phyloP scores from a whole-genome alignment of 805 yeast genomes.

The Cyberlindnera subsufficiens region DNA sequence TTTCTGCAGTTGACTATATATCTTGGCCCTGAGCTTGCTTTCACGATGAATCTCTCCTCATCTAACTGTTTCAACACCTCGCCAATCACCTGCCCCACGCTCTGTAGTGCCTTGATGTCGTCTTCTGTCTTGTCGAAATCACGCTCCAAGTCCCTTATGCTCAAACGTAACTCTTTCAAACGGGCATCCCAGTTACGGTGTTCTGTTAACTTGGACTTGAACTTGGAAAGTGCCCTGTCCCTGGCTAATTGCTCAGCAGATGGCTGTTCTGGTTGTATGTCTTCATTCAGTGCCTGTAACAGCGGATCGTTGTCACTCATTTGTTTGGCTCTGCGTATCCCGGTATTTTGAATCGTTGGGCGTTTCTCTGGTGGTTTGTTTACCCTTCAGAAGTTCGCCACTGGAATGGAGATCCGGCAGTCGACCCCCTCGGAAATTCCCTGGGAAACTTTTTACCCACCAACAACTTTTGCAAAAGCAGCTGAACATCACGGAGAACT shows the following conservation, averaged over 20 bases:
- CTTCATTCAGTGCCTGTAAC: slow-evolving; percentile 49
- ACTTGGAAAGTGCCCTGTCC: slow-evolving; percentile 67
- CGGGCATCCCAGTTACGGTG: slow-evolving; percentile 94
- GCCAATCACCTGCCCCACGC: slow-evolving; percentile 96
- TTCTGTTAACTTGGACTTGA: slow-evolving; percentile 81
- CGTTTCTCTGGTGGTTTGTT: background rate
- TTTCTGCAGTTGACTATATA: slow-evolving; percentile 97
- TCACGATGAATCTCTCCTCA: slow-evolving; percentile 90
- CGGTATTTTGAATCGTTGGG: background rate
- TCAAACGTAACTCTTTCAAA: slow-evolving; percentile 74
- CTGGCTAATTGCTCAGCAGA: slow-evolving; percentile 60
- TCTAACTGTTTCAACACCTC: slow-evolving; percentile 94
- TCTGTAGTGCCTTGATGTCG: slow-evolving; percentile 93
- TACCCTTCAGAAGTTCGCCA: background rate
- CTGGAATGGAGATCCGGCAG: background rate
- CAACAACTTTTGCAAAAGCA: too few species aligned
- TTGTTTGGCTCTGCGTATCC: slow-evolving; percentile 30
- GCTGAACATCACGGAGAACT: too few species aligned
- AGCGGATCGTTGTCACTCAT: slow-evolving; percentile 73
- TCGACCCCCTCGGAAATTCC: too few species aligned
- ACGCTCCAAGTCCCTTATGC: slow-evolving; percentile 77
- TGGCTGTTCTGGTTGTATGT: slow-evolving; percentile 15
- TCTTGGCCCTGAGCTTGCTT: slow-evolving; percentile 95
- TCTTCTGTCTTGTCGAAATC: slow-evolving; percentile 91
- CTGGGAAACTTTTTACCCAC: too few species aligned